Percentiles rank a stretch among this genome's conserved stretches.
phyloP scores from a whole-genome alignment of 2,329 filamentous ascomycete genomes.

The Rhytidhysteron rufulum region DNA sequence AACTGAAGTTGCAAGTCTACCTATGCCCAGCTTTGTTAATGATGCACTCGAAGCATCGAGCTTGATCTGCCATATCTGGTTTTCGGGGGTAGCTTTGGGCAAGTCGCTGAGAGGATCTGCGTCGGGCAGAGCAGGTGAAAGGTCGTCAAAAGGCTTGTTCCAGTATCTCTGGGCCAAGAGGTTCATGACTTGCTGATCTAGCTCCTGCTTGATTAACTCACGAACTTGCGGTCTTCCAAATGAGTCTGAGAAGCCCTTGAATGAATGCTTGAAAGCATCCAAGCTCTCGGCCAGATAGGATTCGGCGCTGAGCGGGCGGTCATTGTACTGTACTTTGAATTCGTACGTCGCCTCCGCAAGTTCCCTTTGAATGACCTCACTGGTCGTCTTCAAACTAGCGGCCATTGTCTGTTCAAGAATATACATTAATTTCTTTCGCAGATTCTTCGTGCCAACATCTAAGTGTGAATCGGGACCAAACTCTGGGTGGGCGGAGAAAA shows the following conservation, averaged over 20 bases:
- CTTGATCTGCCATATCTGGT: conserved; percentile 88
- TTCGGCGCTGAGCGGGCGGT: conserved; percentile 88
- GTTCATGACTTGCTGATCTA: conserved; percentile 93
- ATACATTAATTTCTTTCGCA: conserved; percentile 95
- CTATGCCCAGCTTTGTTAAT: conserved; percentile 90
- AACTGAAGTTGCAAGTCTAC: conserved; percentile 85
- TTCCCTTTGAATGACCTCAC: conserved; percentile 89
- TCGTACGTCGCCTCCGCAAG: conserved; percentile 96
- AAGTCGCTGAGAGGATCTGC: conserved; percentile 71
- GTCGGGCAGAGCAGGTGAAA: conserved; percentile 64
- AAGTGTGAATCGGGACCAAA: conserved; percentile 72
- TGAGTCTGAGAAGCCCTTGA: conserved; percentile 85
- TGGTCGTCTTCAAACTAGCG: conserved; percentile 80
- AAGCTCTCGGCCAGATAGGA: conserved; percentile 94
- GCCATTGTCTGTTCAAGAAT: conserved; percentile 98
- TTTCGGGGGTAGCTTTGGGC: conserved; percentile 77
- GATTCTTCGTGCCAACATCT: conserved; percentile 74
- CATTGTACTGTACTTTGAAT: conserved; percentile 99
- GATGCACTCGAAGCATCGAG: conserved; percentile 88
- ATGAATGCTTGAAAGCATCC: conserved; percentile 95
- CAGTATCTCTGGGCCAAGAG: conserved; percentile 90
- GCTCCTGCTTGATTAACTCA: conserved; percentile 81
- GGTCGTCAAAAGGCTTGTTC: conserved; percentile 90
- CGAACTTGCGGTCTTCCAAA: conserved; percentile 90
- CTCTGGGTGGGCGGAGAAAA: conserved; percentile 81